These are phyloP conservation scores for Annona cherimola DNA, from an alignment of 164 flowering plant species.

Conservation along the genomic window DNA sequence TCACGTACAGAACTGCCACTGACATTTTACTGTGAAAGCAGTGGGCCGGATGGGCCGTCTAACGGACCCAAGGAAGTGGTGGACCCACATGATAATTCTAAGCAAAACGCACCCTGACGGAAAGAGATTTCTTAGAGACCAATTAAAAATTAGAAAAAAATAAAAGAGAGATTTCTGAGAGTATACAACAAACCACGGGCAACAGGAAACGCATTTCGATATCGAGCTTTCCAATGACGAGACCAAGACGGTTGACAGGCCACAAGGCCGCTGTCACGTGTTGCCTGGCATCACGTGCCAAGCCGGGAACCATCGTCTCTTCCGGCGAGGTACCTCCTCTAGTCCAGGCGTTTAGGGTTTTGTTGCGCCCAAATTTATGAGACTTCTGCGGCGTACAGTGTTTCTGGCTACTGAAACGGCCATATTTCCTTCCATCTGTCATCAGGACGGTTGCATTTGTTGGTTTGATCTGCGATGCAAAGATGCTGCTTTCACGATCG, in stretches of 20 bases:
- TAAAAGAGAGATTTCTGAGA: too few relatives aligned
- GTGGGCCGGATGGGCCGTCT: too few relatives aligned
- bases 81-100: too few relatives aligned
- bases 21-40: too few relatives aligned
- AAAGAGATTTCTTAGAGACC: too few relatives aligned
- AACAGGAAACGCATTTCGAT: too few relatives aligned
- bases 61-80: too few relatives aligned
- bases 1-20: too few relatives aligned
- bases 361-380: background rate
- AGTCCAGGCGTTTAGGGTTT: background rate
- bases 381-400: background rate
- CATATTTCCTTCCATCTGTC: background rate
- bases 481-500: slow-evolving; percentile 50
- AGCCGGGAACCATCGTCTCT: slow-evolving; percentile 67
- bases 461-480: slow-evolving; percentile 88
- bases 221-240: slow-evolving; percentile 20
- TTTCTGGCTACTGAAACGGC: background rate
- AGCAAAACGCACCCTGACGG: too few relatives aligned
- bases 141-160: too few relatives aligned
- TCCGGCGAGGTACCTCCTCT: slow-evolving; percentile 58
- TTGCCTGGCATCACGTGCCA: slow-evolving; percentile 66
- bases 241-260: slow-evolving; percentile 71
- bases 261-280: slow-evolving; percentile 70
- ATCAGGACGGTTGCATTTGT: slow-evolving; percentile 84
- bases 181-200: too few relatives aligned